Conservation (phyloP, 148 eudicot genomes). For the Chenopodium berlandieri region DNA sequence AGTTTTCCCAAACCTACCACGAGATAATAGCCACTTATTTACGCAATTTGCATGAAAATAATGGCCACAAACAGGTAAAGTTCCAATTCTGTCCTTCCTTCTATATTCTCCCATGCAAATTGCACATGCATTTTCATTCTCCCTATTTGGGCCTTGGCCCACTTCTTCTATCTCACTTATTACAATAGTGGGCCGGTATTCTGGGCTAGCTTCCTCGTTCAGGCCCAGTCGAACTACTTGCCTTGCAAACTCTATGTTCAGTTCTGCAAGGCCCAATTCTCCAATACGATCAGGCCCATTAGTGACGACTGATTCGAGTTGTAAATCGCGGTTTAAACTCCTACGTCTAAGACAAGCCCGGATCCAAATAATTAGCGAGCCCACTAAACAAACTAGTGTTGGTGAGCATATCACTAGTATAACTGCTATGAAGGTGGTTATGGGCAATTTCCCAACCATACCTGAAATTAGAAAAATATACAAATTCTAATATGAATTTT, state of each 20-base stretch:
- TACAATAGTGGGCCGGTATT: conserved; percentile 6
- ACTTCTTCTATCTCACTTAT: conserved; percentile 23
- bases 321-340: background rate
- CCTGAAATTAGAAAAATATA: conserved; percentile 9
- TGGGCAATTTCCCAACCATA: conserved; percentile 12
- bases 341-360: conserved; percentile 7
- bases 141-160: conserved; percentile 5
- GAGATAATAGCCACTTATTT: conserved; percentile 22
- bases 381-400: conserved; percentile 20
- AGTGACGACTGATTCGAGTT: background rate
- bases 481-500: too few relatives aligned
- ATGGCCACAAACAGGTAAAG: conserved; percentile 30
- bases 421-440: conserved; percentile 12
- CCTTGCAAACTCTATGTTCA: conserved; percentile 21
- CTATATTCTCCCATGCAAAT: conserved; percentile 32
- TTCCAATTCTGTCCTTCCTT: conserved; percentile 28
- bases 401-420: conserved; percentile 26
- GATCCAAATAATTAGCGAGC: conserved; percentile 17
- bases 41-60: conserved; percentile 33
- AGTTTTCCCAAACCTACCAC: conserved; percentile 19
- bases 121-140: conserved; percentile 16
- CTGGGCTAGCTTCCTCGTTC: background rate
- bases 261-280: conserved; percentile 29
- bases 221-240: conserved; percentile 19
- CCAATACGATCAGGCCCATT: background rate